Conservation (phyloP, 1,139 yeast genomes). For the Debaryomyces sp. region DNA sequence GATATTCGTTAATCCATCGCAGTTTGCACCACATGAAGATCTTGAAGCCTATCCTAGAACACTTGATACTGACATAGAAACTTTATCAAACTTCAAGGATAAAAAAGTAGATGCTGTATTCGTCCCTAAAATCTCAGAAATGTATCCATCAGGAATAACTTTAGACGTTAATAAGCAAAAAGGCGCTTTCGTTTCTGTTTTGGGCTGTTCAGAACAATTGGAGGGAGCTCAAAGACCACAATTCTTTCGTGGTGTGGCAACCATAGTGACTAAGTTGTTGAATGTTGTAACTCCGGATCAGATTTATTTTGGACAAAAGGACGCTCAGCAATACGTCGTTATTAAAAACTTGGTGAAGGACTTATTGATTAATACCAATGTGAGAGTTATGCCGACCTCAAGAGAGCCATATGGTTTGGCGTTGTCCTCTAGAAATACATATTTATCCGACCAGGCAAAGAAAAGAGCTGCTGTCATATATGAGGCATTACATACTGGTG, state of each 20-base stretch:
- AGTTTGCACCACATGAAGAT: constrained; percentile 94
- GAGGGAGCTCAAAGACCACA: constrained; percentile 90
- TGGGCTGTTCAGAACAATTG: constrained; percentile 81
- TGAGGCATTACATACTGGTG: constrained; percentile 55
- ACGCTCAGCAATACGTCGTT: constrained; percentile 90
- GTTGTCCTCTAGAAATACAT: constrained; percentile 85
- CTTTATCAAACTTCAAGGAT: constrained; percentile 35
- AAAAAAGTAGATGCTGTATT: constrained; percentile 68
- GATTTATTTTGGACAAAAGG: constrained; percentile 95
- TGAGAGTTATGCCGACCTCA: constrained; percentile 71
- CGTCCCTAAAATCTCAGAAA: constrained; percentile 76
- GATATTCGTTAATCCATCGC: constrained; percentile 94
- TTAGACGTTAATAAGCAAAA: constrained; percentile 60
- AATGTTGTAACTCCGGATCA: constrained; percentile 72
- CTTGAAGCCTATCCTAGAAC: constrained; percentile 86
- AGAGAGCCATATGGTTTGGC: constrained; percentile 76
- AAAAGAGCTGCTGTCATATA: constrained; percentile 59
- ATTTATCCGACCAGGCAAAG: constrained; percentile 57
- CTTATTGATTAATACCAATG: constrained; percentile 64
- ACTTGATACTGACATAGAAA: constrained; percentile 61
- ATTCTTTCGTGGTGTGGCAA: constrained; percentile 95
- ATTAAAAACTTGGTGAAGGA: constrained; percentile 72
- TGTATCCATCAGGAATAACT: constrained; percentile 91
- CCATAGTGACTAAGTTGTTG: constrained; percentile 83
- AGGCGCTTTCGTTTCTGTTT: constrained; percentile 86